Evolutionary conservation across 495 filamentous ascomycete species (phyloP), one percentile per base, ranked within the genome.

Genomic region (Penicillium lividum): DNA sequence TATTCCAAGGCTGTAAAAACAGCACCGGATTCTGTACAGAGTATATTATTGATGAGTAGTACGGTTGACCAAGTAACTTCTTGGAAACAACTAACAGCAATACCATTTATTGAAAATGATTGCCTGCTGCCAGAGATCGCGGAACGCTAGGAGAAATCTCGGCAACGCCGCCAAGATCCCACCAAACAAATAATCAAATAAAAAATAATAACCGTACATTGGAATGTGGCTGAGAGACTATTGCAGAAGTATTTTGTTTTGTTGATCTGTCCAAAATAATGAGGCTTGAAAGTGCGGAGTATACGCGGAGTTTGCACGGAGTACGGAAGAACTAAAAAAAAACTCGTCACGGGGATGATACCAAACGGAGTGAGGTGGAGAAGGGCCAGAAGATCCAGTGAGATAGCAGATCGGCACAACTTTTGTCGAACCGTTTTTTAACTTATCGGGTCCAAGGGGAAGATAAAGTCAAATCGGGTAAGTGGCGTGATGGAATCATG

Each of bases 391-490:
- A 59, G 48, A 43, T 47, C 34, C 51, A 31, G 43, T 44, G 30
- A 57, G 51, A 48, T 46, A 43, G 36, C 25, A 45, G 50, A 59
- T 56, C 53, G 54, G 45, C 57, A 40, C 30, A 64, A 57, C 49
- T 47, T 22, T 54, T 54, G 61, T 51, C 40, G 30, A 54, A 60
- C 61, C 51, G 46, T 58, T 64, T 51, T 48, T 48, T 31, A 30
- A 49, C 46, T 49, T 49, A 53, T 63, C 57, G 57, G 57, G 22
- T 10, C 30, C 53, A 53, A 59, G 46, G 53, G 58, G 34, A 29
- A 27, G 48, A 10, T 46, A 54, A 46, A 27, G 15, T 51, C 27
- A 53, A 50, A 51, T 43, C 6, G 44, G 50, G 55, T 54, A 46
- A 51, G 51, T 59, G 50, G 53, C 49, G 53, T 25, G 34, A 60